A percentile compares a stretch with the other conserved stretches of the same genome.
phyloP scores from a whole-genome alignment of 176 grass and related monocot genomes.

The Raddia guianensis region DNA sequence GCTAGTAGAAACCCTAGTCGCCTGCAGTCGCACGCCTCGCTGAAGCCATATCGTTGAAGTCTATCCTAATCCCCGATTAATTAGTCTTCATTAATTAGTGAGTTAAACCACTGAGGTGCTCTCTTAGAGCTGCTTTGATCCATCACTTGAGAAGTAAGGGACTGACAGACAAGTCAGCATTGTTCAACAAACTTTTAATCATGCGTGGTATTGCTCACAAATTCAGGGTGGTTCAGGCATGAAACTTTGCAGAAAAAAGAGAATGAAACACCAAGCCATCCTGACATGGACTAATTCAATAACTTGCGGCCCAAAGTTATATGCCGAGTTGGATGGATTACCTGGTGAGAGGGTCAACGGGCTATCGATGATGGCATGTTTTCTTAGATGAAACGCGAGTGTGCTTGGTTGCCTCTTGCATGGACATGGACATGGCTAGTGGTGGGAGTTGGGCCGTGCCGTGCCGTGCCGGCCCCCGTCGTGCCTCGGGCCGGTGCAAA shows the following conservation, averaged over 20 bases:
- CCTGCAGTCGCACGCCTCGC: too few species aligned
- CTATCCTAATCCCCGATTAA: too few species aligned
- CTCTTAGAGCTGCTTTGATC: background rate
- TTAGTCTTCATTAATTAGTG: background rate
- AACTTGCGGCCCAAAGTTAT: background rate
- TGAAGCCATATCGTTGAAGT: too few species aligned
- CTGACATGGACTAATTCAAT: background rate
- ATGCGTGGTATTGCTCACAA: background rate
- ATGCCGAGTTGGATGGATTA: background rate
- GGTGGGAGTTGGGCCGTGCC: too few species aligned
- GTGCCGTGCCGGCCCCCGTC: too few species aligned
- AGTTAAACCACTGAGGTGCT: background rate
- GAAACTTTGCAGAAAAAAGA: background rate
- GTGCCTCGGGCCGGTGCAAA: too few species aligned
- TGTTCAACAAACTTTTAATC: slow-evolving; percentile 25
- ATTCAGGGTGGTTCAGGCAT: background rate
- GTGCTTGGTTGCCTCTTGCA: background rate
- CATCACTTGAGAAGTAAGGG: slow-evolving; percentile 16
- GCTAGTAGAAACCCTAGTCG: too few species aligned
- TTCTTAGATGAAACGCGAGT: background rate
- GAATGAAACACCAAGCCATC: background rate
- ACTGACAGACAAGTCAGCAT: background rate
- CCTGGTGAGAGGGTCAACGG: background rate
- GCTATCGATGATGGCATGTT: background rate
- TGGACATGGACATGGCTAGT: background rate